Percentiles rank a stretch among this genome's conserved stretches.
These are phyloP conservation scores for Vitis hybrid DNA, from an alignment of 177 flowering plant species.

Conservation along the genomic window DNA sequence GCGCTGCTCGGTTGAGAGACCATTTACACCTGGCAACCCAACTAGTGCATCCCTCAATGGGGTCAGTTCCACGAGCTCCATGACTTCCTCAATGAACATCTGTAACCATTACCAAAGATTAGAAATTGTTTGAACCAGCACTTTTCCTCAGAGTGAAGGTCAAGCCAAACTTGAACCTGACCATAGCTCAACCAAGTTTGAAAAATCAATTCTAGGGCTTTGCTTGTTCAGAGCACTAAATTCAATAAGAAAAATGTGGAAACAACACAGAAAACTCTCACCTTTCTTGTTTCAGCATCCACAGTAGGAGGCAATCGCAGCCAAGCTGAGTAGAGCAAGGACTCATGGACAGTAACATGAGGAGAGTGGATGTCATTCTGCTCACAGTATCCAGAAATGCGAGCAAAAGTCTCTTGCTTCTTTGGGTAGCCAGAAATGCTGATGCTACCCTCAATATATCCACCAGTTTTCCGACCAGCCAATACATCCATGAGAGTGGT, in stretches of 20 bases:
- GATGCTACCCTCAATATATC: constrained; percentile 48
- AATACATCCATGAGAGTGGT: constrained; percentile 54
- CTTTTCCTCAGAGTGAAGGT: not conserved
- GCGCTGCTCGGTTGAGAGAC: constrained; percentile 86
- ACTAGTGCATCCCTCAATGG: constrained; percentile 46
- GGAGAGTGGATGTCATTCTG: constrained; percentile 69
- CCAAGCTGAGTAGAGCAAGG: constrained; percentile 58
- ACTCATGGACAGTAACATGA: constrained; percentile 55
- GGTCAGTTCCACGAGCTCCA: constrained; percentile 55
- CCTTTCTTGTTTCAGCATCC: constrained; percentile 40
- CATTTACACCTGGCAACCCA: constrained; percentile 76
- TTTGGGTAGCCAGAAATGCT: constrained; percentile 55
- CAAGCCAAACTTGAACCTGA: not conserved
- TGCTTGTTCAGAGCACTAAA: too few relatives aligned
- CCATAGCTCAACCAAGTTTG: too few relatives aligned
- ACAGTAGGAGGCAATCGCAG: constrained; percentile 45
- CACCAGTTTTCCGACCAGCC: constrained; percentile 62
- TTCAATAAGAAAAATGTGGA: too few relatives aligned
- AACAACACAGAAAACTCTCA: constrained; percentile 1
- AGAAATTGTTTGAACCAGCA: not conserved
- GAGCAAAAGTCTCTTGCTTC: constrained; percentile 60
- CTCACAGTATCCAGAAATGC: constrained; percentile 66
- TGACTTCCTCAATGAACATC: constrained; percentile 65
- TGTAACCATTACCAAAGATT: constrained; percentile 13
- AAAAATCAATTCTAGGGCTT: too few relatives aligned